Evolutionary conservation across 164 flowering plant species (phyloP).

Genomic region (Magnolia kwangsiensis): DNA sequence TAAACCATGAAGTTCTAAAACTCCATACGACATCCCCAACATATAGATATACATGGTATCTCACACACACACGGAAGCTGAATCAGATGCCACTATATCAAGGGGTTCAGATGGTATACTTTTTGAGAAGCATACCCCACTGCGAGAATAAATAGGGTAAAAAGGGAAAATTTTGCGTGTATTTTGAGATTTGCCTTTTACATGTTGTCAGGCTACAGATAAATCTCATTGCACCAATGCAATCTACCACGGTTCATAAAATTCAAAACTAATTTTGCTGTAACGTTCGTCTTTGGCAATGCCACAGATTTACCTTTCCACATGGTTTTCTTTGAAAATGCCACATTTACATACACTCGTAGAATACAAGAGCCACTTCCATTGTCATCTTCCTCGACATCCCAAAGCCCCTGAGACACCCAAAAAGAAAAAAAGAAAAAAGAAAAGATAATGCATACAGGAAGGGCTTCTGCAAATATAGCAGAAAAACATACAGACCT

Average conservation of each 20-base stretch:
- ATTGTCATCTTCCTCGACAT: conserved; percentile 44
- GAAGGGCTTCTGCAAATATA: neutral
- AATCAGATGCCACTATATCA: too few species aligned
- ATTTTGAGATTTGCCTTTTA: neutral
- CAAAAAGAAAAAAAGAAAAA: neutral
- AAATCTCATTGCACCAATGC: neutral
- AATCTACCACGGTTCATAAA: neutral
- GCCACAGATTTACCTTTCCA: conserved; percentile 57
- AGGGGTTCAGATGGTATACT: too few species aligned
- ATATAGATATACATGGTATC: neutral
- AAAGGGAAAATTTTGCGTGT: neutral
- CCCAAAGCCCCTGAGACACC: conserved; percentile 76
- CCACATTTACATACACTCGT: conserved; percentile 74
- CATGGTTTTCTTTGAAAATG: conserved; percentile 82
- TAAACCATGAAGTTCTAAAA: neutral
- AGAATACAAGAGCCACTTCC: conserved; percentile 44
- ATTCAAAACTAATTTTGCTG: neutral
- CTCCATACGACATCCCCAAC: neutral
- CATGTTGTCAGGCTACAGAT: neutral
- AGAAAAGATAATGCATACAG: neutral
- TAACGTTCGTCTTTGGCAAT: neutral
- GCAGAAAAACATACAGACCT: neutral
- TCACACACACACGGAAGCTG: neutral
- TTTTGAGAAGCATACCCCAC: too few species aligned
- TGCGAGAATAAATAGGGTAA: neutral